These are phyloP conservation scores for Colletotrichum sansevieriae DNA, from an alignment of 2,329 filamentous ascomycete species.

Conservation along the genomic window DNA sequence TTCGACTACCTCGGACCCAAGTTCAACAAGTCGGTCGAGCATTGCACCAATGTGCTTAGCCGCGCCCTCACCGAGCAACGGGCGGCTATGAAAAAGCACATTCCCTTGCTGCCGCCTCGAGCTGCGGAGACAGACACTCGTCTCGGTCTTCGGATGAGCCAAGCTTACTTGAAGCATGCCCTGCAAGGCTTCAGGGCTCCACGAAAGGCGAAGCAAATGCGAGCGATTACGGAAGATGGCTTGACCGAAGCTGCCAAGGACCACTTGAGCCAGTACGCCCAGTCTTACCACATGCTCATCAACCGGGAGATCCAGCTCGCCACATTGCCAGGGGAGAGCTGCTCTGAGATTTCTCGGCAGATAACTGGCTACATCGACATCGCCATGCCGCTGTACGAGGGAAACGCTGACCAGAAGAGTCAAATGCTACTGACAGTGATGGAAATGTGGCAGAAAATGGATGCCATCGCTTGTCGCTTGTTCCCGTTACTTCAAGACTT, in stretches of 20 bases:
- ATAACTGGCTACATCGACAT: conserved; percentile 53
- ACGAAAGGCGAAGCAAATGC: neutral
- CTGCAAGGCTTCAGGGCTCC: conserved; percentile 2
- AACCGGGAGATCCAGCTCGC: conserved; percentile 38
- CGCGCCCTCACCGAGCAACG: conserved; percentile 58
- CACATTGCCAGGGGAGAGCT: conserved; percentile 17
- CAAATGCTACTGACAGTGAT: conserved; percentile 66
- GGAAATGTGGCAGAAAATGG: conserved; percentile 70
- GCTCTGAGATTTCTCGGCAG: conserved; percentile 46
- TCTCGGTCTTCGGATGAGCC: conserved; percentile 58
- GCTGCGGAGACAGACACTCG: conserved; percentile 50
- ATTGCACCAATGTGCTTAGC: conserved; percentile 49
- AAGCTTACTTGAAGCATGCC: conserved; percentile 46
- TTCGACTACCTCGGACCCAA: conserved; percentile 46
- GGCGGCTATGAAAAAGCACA: conserved; percentile 48
- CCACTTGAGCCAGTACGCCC: conserved; percentile 42
- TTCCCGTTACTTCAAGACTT: conserved; percentile 65
- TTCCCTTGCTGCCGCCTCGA: conserved; percentile 56
- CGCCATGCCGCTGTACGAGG: conserved; percentile 54
- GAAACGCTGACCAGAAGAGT: conserved; percentile 64
- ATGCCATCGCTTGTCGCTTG: conserved; percentile 56
- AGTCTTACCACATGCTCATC: conserved; percentile 41
- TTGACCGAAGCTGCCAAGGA: conserved; percentile 32
- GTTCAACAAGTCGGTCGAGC: conserved; percentile 49
- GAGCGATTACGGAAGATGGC: conserved; percentile 1